phyloP scores from a whole-genome alignment of 257 asterid species.

The Verbena officinalis region DNA sequence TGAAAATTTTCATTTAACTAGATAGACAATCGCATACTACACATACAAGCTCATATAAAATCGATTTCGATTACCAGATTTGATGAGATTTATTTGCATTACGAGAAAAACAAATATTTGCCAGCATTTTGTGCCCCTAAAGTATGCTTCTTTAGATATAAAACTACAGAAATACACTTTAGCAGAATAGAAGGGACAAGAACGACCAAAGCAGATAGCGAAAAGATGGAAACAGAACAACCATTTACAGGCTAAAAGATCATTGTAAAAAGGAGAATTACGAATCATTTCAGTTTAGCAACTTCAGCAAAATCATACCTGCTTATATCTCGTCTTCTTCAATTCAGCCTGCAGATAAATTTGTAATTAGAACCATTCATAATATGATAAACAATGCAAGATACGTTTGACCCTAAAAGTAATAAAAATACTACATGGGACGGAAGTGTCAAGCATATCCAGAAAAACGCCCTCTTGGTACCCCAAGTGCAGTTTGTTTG shows the following conservation, averaged over 20 bases:
- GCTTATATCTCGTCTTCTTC: conserved; percentile 53
- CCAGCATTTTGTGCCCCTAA: neutral
- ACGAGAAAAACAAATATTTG: no score
- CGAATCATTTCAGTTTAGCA: neutral
- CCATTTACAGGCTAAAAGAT: neutral
- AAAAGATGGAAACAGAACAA: conserved; percentile 4
- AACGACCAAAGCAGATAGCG: neutral
- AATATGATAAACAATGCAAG: conserved; percentile 3
- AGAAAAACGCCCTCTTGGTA: neutral
- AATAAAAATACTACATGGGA: neutral
- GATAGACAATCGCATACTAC: neutral
- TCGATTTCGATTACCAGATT: neutral
- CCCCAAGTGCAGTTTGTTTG: neutral
- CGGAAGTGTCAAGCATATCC: conserved; percentile 1
- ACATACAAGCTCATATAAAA: neutral
- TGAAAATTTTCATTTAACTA: no score
- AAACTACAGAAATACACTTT: no score
- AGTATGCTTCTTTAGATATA: neutral
- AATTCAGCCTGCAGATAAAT: conserved; percentile 55
- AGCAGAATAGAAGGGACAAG: neutral
- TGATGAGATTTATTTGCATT: neutral
- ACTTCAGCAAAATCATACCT: conserved; percentile 44
- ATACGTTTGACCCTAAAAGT: neutral
- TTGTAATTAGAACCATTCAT: conserved; percentile 26
- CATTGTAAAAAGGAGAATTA: conserved; percentile 5